phyloP scores from a whole-genome alignment of 495 filamentous ascomycete species.

The Usnea hakonensis region DNA sequence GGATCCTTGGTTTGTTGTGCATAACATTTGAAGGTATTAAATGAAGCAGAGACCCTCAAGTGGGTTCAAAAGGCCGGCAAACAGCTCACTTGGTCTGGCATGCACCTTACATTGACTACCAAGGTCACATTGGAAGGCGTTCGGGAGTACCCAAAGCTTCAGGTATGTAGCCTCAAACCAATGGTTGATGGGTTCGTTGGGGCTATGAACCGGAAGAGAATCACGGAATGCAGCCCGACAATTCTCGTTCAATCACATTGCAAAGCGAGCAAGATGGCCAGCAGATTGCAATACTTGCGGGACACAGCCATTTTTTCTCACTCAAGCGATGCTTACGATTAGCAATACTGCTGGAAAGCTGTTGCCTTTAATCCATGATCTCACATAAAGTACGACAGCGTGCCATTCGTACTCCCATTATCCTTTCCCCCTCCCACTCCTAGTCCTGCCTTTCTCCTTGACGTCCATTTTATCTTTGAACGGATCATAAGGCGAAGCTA shows the following conservation, averaged over 20 bases:
- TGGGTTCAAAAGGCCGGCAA: neutral
- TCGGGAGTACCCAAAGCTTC: neutral
- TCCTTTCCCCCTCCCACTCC: slow-evolving; percentile 31
- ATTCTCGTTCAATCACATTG: neutral
- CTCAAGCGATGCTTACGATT: too few relatives aligned
- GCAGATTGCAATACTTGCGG: neutral
- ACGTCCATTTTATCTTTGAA: slow-evolving; percentile 52
- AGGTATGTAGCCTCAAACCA: neutral
- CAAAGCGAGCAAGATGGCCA: neutral
- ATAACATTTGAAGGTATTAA: too few relatives aligned
- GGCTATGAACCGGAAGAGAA: neutral
- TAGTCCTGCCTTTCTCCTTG: neutral
- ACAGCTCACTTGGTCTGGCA: neutral
- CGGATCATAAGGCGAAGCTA: slow-evolving; percentile 71
- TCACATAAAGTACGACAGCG: too few relatives aligned
- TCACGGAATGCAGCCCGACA: neutral
- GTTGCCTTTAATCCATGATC: too few relatives aligned
- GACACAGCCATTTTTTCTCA: neutral
- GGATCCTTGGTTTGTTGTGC: too few relatives aligned
- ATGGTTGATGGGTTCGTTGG: too few relatives aligned
- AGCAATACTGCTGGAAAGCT: too few relatives aligned
- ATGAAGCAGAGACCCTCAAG: neutral
- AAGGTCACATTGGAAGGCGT: neutral
- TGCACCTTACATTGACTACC: neutral
- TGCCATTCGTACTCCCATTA: neutral